These are phyloP conservation scores for Phialemonium atrogriseum DNA, from an alignment of 2,329 filamentous ascomycete genomes.

Conservation along the genomic window DNA sequence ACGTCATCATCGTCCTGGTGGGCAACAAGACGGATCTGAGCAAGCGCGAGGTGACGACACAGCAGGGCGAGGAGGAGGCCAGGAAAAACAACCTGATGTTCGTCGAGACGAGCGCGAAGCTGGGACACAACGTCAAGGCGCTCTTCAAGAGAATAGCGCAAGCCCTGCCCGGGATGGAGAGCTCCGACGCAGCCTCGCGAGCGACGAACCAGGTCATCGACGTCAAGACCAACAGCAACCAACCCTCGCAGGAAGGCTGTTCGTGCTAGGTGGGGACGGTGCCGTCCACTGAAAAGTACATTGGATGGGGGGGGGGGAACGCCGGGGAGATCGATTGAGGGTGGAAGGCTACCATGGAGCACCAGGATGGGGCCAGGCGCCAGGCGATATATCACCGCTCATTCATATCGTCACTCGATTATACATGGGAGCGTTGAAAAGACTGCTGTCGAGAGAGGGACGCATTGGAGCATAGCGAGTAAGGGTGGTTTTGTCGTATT, in stretches of 20 bases:
- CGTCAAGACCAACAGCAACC: slow-evolving; percentile 72
- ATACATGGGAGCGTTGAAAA: too few species aligned
- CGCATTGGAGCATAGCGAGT: slow-evolving; percentile 7
- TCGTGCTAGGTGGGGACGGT: slow-evolving; percentile 41
- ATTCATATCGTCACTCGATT: too few species aligned
- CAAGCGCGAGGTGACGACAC: slow-evolving; percentile 91
- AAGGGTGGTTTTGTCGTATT: slow-evolving; percentile 10
- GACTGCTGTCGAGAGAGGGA: not conserved
- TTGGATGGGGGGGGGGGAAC: not conserved
- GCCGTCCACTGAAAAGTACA: not conserved
- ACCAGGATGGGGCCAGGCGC: not conserved
- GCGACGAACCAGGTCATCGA: slow-evolving; percentile 80
- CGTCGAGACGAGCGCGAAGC: slow-evolving; percentile 96
- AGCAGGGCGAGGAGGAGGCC: slow-evolving; percentile 94
- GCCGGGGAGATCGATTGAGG: not conserved
- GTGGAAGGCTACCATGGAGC: too few species aligned
- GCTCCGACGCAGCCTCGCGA: slow-evolving; percentile 69
- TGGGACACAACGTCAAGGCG: slow-evolving; percentile 96
- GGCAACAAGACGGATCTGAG: slow-evolving; percentile 99
- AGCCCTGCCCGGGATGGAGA: slow-evolving; percentile 95
- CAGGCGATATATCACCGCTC: too few species aligned
- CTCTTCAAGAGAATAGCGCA: slow-evolving; percentile 98
- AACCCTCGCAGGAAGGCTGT: slow-evolving; percentile 65
- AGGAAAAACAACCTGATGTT: slow-evolving; percentile 99
- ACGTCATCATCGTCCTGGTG: slow-evolving; percentile 97